Percentiles rank a stretch among this genome's conserved stretches.
These are phyloP conservation scores for Flammula alnicola DNA, from an alignment of 1,284 basidiomycete species.

Conservation along the genomic window DNA sequence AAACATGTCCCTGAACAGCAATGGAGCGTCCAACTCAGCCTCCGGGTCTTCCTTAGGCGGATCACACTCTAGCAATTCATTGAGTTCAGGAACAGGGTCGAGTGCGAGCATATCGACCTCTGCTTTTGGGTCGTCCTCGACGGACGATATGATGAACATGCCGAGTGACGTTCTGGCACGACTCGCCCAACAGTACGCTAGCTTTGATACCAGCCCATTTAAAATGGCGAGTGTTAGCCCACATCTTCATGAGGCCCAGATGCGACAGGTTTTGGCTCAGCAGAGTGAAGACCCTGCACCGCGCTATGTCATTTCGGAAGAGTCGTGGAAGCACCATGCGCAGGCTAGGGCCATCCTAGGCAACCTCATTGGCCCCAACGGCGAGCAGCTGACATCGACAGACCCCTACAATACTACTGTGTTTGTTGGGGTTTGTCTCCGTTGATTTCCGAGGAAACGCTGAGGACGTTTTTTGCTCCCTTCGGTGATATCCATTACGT, in stretches of 20 bases:
- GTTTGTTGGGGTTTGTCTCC: conserved; percentile 90
- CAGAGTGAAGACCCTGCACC: conserved; percentile 41
- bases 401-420: conserved; percentile 94
- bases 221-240: conserved; percentile 33
- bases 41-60: conserved; percentile 59
- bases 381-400: conserved; percentile 81
- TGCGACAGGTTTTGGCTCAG: conserved; percentile 36
- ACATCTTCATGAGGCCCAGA: conserved; percentile 33
- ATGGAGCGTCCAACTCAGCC: conserved; percentile 50
- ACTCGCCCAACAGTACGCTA: conserved; percentile 51
- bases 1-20: conserved; percentile 42
- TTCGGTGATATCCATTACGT: conserved; percentile 94
- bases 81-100: conserved; percentile 53
- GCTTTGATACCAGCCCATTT: conserved; percentile 36
- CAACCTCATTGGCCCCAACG: conserved; percentile 81
- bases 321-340: conserved; percentile 82
- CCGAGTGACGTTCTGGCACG: conserved; percentile 48
- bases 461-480: conserved; percentile 86
- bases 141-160: conserved; percentile 55
- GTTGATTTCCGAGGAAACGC: conserved; percentile 84
- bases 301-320: conserved; percentile 65
- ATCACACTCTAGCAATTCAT: conserved; percentile 58
- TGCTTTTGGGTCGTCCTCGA: conserved; percentile 44
- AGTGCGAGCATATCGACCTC: conserved; percentile 51
- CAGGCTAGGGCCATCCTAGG: conserved; percentile 80